Conservation (phyloP, 2,329 filamentous ascomycete genomes). For the Fusarium devonianum region DNA sequence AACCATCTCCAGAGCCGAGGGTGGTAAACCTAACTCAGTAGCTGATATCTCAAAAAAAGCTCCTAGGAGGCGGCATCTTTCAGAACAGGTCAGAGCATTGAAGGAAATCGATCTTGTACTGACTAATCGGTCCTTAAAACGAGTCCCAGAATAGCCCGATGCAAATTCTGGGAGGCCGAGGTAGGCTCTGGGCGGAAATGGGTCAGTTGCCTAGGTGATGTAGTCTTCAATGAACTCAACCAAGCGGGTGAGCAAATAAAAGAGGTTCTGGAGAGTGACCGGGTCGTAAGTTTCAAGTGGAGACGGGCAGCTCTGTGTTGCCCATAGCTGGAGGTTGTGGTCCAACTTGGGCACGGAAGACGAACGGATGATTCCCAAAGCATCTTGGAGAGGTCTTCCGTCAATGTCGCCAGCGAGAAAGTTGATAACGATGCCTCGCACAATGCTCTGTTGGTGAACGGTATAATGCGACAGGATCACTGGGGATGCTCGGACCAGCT, state of each 20-base stretch:
- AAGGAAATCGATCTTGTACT: background rate
- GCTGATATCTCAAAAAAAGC: conserved; percentile 1
- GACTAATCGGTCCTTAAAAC: background rate
- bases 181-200: background rate
- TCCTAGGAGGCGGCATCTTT: background rate
- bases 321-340: background rate
- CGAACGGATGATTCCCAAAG: background rate
- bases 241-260: background rate
- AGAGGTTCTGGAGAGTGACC: background rate
- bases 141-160: background rate
- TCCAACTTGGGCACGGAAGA: background rate
- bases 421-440: background rate
- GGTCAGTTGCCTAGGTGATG: background rate
- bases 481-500: conserved; percentile 2
- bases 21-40: background rate
- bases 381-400: background rate
- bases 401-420: background rate
- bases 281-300: background rate
- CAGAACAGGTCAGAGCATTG: background rate
- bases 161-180: background rate
- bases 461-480: conserved; percentile 6
- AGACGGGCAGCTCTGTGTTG: background rate
- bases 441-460: background rate
- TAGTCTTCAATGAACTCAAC: conserved; percentile 3
- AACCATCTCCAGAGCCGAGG: background rate